Evolutionary conservation across 164 flowering plant genomes (phyloP), one percentile per base, ranked within the genome.

Genomic region (Vitis rotundifolia): DNA sequence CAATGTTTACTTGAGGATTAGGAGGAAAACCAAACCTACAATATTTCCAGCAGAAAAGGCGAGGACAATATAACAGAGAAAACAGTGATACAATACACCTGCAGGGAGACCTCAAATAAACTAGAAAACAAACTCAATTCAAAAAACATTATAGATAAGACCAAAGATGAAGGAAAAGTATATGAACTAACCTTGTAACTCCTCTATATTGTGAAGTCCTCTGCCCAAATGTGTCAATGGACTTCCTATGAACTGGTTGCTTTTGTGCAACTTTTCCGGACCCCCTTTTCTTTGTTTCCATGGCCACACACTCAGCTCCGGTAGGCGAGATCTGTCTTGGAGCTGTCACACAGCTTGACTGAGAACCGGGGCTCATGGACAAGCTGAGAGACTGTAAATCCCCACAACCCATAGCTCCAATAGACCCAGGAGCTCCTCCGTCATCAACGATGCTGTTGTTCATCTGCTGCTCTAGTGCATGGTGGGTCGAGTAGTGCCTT

Each of bases 341-440:
- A 55, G 84, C 86, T 10, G 91, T 80, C 5, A 86, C 81, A 64
- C 87, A 83, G 75, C 93, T 88, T 5, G 92, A 87, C 72, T 87
- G 93, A 5, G 97, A 91, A 54, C 93, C 91, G 63, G 94, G 94
- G 73, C 97, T 91, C 93, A 91, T 89, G 11, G 94, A 88, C 84
- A 91, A 75, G 78, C 86, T 89, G 44, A 91, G 69, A 31, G 94
- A 84, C 84, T 89, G 90, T 14, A 91, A 81, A 71, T 89, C 91
- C 16, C 89, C 87, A 74, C 79, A 84, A 48, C 81, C 81, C 71
- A 84, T 74, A 55, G 78, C 67, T 64, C 77, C 75, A 64, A 61
- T 69, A 26, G 85, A 63, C 11, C 73, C 81, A 67, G 75, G n/a
- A 49, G 75, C 82, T 16, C 76, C 84, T 13, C 80, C 83, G 28